Evolutionary conservation across 352 stramenopile genomes (phyloP).

Genomic region (Pythium phragmiticola): DNA sequence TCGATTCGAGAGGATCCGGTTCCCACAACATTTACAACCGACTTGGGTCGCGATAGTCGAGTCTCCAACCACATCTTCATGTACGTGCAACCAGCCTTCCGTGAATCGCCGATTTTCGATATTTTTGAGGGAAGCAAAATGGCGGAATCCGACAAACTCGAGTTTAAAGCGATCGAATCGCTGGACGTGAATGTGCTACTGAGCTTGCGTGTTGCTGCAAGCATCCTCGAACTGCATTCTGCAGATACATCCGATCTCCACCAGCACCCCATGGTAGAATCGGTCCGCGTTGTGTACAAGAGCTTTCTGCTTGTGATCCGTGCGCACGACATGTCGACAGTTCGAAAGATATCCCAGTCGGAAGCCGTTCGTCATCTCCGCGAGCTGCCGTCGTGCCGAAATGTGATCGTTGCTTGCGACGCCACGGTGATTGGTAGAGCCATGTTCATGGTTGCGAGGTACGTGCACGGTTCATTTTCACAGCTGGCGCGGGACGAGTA

Average conservation of each 20-base stretch:
- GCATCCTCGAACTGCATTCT: constrained; percentile 2
- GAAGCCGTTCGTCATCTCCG: constrained; percentile 3
- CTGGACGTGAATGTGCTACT: constrained; percentile 42
- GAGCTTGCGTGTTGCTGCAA: constrained; percentile 22
- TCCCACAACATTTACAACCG: not conserved
- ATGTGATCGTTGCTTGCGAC: constrained; percentile 19
- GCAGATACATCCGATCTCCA: not conserved
- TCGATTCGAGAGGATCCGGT: not conserved
- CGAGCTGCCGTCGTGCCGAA: constrained; percentile 10
- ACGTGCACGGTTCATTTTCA: not conserved
- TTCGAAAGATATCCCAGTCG: constrained; percentile 4
- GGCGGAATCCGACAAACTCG: not conserved
- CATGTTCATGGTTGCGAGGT: constrained; percentile 15
- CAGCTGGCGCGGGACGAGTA: not conserved
- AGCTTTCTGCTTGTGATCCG: constrained; percentile 45
- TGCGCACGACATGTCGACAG: not conserved
- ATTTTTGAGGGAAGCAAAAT: not conserved
- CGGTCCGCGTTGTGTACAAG: constrained; percentile 45
- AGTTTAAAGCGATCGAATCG: constrained; percentile 36
- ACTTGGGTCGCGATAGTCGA: not conserved
- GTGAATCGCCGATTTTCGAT: constrained; percentile 8
- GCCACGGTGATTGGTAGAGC: constrained; percentile 7
- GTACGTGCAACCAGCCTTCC: constrained; percentile 7
- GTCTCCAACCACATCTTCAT: not conserved
- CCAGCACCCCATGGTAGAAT: constrained; percentile 29